Conservation (phyloP, 2,329 filamentous ascomycete genomes). For the Hypoxylon sp. region DNA sequence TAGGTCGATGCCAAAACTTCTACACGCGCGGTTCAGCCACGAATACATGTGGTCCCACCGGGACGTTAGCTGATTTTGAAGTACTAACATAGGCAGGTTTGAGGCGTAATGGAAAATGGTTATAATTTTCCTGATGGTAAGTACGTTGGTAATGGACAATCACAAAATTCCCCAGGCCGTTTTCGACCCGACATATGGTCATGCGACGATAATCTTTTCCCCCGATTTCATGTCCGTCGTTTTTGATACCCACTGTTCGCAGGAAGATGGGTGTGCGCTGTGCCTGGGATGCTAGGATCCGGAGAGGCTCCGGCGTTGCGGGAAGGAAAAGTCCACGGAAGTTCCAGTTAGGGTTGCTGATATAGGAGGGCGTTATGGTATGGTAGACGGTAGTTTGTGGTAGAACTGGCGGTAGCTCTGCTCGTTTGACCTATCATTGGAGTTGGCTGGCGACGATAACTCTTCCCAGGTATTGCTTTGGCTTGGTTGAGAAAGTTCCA, state of each 20-base stretch:
- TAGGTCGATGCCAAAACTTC: conserved; percentile 41
- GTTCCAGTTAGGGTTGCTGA: not conserved
- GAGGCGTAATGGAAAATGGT: conserved; percentile 11
- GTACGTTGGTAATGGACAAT: conserved; percentile 27
- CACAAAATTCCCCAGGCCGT: conserved; percentile 2
- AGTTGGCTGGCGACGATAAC: conserved; percentile 1
- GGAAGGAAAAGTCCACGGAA: conserved; percentile 31
- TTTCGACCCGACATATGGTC: conserved; percentile 2
- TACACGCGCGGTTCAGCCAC: conserved; percentile 35
- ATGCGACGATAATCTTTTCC: conserved; percentile 7
- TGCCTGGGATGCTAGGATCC: conserved; percentile 18
- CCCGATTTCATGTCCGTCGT: conserved; percentile 12
- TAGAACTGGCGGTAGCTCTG: not conserved
- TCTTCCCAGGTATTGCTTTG: not conserved
- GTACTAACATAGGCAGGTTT: conserved; percentile 47
- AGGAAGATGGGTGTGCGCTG: conserved; percentile 13
- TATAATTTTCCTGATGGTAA: conserved; percentile 43
- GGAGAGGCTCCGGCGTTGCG: conserved; percentile 31
- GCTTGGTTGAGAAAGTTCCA: conserved; percentile 5
- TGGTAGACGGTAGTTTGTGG: conserved; percentile 18
- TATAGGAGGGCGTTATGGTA: conserved; percentile 21
- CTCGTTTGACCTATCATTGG: not conserved
- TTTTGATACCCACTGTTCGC: conserved; percentile 35
- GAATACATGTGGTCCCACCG: conserved; percentile 24
- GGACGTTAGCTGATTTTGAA: conserved; percentile 26